Percentiles rank a stretch among this genome's conserved stretches.
phyloP scores from a whole-genome alignment of 495 filamentous ascomycete genomes.

The Corynascus novoguineensis region DNA sequence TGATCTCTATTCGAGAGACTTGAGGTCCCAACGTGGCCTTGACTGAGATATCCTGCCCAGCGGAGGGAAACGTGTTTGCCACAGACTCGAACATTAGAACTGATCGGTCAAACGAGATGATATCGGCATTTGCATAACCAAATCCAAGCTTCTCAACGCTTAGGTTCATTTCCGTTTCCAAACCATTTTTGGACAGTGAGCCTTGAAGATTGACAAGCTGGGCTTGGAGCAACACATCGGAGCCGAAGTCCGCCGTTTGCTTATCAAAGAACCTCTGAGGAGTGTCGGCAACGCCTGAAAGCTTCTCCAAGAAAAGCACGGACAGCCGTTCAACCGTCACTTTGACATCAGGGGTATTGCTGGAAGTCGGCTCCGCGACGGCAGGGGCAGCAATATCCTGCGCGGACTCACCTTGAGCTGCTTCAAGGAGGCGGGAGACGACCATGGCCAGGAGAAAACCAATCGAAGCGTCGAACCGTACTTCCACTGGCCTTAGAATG shows the following conservation, averaged over 20 bases:
- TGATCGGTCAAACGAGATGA: conserved; percentile 66
- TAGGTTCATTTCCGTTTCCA: conserved; percentile 39
- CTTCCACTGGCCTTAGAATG: conserved; percentile 48
- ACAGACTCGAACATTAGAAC: conserved; percentile 67
- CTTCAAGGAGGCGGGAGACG: conserved; percentile 47
- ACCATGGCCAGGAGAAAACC: conserved; percentile 62
- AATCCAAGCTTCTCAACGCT: conserved; percentile 63
- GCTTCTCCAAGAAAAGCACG: conserved; percentile 59
- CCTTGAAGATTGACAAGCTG: conserved; percentile 43
- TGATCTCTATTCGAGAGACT: conserved; percentile 58
- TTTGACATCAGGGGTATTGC: conserved; percentile 41
- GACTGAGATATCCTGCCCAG: conserved; percentile 61
- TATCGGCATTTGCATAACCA: conserved; percentile 64
- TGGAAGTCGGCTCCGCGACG: conserved; percentile 22
- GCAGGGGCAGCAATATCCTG: conserved; percentile 20
- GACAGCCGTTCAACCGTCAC: conserved; percentile 51
- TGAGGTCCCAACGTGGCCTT: conserved; percentile 49
- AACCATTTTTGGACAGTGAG: conserved; percentile 28
- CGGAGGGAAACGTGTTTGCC: conserved; percentile 52
- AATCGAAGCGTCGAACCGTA: conserved; percentile 63
- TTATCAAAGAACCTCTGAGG: conserved; percentile 34
- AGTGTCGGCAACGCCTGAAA: conserved; percentile 44
- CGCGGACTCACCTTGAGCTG: conserved; percentile 32
- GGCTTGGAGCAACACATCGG: conserved; percentile 48
- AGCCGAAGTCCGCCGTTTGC: conserved; percentile 25